Evolutionary conservation across 177 flowering plant genomes (phyloP).

Genomic region (Vitis hybrid): DNA sequence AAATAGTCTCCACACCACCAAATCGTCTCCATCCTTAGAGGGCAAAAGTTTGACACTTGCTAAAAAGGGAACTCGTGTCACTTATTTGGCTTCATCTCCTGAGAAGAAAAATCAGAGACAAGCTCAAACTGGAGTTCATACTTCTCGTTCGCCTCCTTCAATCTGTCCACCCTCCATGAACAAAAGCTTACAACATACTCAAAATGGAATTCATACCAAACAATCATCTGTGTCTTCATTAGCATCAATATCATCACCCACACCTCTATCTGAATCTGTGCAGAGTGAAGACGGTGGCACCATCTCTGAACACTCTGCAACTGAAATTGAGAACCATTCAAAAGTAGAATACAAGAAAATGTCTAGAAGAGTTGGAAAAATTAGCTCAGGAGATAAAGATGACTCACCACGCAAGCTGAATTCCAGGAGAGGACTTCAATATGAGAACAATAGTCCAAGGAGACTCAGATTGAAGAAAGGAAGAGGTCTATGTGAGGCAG

Average conservation of each 20-base stretch:
- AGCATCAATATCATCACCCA: slow-evolving; percentile 8
- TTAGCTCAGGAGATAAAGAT: slow-evolving; percentile 20
- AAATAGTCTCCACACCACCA: background rate
- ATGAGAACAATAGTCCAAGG: slow-evolving; percentile 40
- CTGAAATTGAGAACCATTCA: slow-evolving; percentile 4
- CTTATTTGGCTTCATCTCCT: background rate
- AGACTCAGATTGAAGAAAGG: slow-evolving; percentile 48
- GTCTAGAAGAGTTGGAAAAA: slow-evolving; percentile 19
- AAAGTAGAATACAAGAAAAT: slow-evolving; percentile 18
- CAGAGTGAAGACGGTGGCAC: slow-evolving; percentile 14
- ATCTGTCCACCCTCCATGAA: slow-evolving; percentile 1
- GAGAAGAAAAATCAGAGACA: slow-evolving; percentile 1
- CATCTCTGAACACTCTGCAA: slow-evolving; percentile 14
- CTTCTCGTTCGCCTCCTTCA: background rate
- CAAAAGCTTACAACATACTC: slow-evolving; percentile 7
- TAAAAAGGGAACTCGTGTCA: background rate
- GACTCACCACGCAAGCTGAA: slow-evolving; percentile 25
- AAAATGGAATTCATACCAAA: slow-evolving; percentile 2
- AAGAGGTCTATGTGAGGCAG: slow-evolving; percentile 23
- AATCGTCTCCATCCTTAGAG: slow-evolving; percentile 5
- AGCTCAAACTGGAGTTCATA: slow-evolving; percentile 1
- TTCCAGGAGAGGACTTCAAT: slow-evolving; percentile 47
- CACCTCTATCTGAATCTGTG: slow-evolving; percentile 12
- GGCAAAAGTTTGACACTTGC: slow-evolving; percentile 2
- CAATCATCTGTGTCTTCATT: slow-evolving; percentile 16